phyloP scores from a whole-genome alignment of 805 yeast genomes.

The Candida sphagnicola region DNA sequence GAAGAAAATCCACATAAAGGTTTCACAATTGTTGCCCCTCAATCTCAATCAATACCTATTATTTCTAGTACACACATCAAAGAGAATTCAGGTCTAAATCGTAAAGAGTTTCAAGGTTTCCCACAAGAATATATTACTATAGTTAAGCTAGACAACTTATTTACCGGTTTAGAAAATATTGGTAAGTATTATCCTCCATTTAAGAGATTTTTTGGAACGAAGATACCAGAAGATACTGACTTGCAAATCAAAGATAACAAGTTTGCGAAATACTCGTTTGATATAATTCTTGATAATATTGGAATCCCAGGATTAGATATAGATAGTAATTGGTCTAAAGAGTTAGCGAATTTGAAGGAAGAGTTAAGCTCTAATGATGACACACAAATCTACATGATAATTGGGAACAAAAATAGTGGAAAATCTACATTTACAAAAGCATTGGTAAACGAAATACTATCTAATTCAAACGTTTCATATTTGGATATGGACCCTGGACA shows the following conservation, averaged over 20 bases:
- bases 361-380: conserved; percentile 5
- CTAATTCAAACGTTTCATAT: conserved; percentile 37
- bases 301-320: conserved; percentile 17
- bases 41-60: conserved; percentile 38
- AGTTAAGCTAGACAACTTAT: conserved; percentile 28
- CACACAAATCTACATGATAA: conserved; percentile 33
- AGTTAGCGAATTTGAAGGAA: conserved; percentile 3
- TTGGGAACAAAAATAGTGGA: conserved; percentile 76
- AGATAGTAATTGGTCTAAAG: conserved; percentile 11
- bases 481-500: conserved; percentile 90
- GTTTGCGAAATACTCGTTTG: conserved; percentile 34
- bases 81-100: conserved; percentile 20
- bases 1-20: conserved; percentile 21
- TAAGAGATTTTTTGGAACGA: conserved; percentile 34
- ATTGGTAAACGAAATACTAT: conserved; percentile 46
- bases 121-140: conserved; percentile 41
- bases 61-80: conserved; percentile 39
- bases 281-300: conserved; percentile 24
- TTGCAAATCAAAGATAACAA: conserved; percentile 8
- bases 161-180: conserved; percentile 44
- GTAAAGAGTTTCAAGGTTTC: conserved; percentile 12
- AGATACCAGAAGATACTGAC: conserved; percentile 6
- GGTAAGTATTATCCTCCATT: conserved; percentile 42
- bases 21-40: conserved; percentile 24
- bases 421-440: conserved; percentile 67